Base-by-base conservation (phyloP, 768 basidiomycete genomes). In the Tulasnella sp. region DNA sequence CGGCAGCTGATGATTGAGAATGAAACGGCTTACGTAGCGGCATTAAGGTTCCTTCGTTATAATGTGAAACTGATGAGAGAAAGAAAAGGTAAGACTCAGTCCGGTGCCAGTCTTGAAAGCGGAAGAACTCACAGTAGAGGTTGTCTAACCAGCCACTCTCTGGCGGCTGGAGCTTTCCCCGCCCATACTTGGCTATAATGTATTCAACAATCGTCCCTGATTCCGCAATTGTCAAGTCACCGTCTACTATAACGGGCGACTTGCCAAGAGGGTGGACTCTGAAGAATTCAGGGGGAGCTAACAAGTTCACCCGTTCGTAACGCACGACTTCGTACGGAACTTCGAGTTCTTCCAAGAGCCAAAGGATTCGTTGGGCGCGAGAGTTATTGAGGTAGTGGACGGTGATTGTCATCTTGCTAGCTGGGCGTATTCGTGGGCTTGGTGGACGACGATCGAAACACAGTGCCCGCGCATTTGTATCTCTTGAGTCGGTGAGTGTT, bases 181-280 rank as follows among this genome's bases (percentile, higher is more conserved):
- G 82, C 9, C 86, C 87, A 71, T 86, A 88, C 80, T 86, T 87
- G 39, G 83, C 80, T 73, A 89, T 85, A 73, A 89, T 78, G 80
- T 88, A 89, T 52, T 88, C 88, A 77, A 88, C 83, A 52, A 88
- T 88, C 21, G 88, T 87, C 38, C 86, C 86, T 80, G 88, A 87
- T 80, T 87, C 87, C 21, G 87, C 86, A 19, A 89, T 79, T 4
- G 84, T 86, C 24, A 87, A 78, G 31, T 86, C 86, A 19, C 86
- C 88, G 80, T 88, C 87, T 5, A 86, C 87, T 46, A 89, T 87
- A 74, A 89, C 84, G 21, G 88, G 89, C 3, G 87, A 84, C 81
- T 87, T 89, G 36, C 89, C 88, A 10, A 89, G 82, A 24, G 88
- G 88, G 72, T 87, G 84, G 31, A 88, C 75, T 1, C 85, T 77